Conservation (phyloP, 208 protist genomes). For the Leishmania tropica region DNA sequence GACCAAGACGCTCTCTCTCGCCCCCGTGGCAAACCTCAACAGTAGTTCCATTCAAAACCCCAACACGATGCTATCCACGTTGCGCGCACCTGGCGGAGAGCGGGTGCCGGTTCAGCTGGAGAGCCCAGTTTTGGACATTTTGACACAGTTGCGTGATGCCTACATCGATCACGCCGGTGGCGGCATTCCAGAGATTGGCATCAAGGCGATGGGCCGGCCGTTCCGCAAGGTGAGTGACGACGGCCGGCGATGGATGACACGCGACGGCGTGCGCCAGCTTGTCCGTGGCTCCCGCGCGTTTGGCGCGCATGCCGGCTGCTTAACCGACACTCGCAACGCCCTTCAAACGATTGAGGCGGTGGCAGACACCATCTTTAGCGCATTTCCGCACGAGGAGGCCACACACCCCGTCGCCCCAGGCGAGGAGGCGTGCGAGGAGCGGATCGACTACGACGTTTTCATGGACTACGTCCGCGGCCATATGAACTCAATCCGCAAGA, state of each 20-base stretch:
- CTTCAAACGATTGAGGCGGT: slow-evolving; percentile 39
- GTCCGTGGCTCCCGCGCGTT: slow-evolving; percentile 76
- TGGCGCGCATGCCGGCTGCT: slow-evolving; percentile 25
- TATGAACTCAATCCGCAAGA: slow-evolving; percentile 86
- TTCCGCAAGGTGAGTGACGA: slow-evolving; percentile 72
- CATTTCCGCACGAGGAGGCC: slow-evolving; percentile 74
- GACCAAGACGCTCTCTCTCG: slow-evolving; percentile 39
- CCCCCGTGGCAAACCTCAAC: slow-evolving; percentile 30
- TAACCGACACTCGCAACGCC: slow-evolving; percentile 48
- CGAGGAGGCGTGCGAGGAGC: slow-evolving; percentile 17
- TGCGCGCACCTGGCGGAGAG: slow-evolving; percentile 27
- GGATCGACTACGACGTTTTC: slow-evolving; percentile 87
- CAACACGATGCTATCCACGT: slow-evolving; percentile 50
- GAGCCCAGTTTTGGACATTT: slow-evolving; percentile 42
- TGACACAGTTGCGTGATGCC: slow-evolving; percentile 71
- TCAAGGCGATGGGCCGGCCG: slow-evolving; percentile 90
- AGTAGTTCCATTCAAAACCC: slow-evolving; percentile 35
- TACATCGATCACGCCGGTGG: slow-evolving; percentile 79
- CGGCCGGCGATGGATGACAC: slow-evolving; percentile 86
- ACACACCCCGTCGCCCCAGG: slow-evolving; percentile 8
- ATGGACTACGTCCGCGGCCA: slow-evolving; percentile 85
- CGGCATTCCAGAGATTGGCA: slow-evolving; percentile 89
- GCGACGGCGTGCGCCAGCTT: slow-evolving; percentile 62
- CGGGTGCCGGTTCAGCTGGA: slow-evolving; percentile 48
- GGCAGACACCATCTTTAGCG: slow-evolving; percentile 52